Conservation (phyloP, 768 basidiomycete species). For the Lactarius sp. region DNA sequence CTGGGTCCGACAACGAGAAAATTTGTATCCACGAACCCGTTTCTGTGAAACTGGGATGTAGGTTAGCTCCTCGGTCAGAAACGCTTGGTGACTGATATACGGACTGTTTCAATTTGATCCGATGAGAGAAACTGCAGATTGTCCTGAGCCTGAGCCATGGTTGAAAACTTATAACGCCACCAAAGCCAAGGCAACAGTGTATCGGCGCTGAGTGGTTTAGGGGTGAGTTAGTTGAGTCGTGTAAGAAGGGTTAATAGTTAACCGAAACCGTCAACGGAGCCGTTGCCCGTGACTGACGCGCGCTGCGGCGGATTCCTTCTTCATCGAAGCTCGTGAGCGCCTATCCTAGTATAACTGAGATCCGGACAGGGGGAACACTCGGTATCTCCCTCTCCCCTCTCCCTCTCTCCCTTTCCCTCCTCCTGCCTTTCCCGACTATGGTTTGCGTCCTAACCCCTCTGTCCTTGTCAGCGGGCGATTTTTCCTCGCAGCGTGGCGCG, state of each 20-base stretch:
- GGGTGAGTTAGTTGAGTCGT: too few relatives aligned
- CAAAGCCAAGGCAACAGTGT: neutral
- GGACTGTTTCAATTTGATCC: conserved; percentile 16
- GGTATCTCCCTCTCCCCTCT: neutral
- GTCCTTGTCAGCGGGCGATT: neutral
- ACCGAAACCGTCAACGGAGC: too few relatives aligned
- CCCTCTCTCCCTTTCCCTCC: neutral
- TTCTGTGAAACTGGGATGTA: conserved; percentile 45
- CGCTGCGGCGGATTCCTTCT: too few relatives aligned
- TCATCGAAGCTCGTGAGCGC: neutral
- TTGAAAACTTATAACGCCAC: neutral
- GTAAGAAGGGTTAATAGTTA: too few relatives aligned
- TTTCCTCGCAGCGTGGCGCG: neutral
- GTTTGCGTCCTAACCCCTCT: neutral
- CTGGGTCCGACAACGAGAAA: neutral
- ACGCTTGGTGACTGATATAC: neutral
- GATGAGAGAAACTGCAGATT: neutral
- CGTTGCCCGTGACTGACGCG: too few relatives aligned
- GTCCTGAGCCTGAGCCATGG: neutral
- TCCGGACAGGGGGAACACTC: neutral
- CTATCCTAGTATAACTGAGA: neutral
- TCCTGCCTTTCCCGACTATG: neutral
- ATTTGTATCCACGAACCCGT: conserved; percentile 44
- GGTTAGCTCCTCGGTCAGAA: neutral
- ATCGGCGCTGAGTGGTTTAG: neutral